These are phyloP conservation scores for Marsdenia floribunda DNA, from an alignment of 257 asterid genomes.

Conservation along the genomic window DNA sequence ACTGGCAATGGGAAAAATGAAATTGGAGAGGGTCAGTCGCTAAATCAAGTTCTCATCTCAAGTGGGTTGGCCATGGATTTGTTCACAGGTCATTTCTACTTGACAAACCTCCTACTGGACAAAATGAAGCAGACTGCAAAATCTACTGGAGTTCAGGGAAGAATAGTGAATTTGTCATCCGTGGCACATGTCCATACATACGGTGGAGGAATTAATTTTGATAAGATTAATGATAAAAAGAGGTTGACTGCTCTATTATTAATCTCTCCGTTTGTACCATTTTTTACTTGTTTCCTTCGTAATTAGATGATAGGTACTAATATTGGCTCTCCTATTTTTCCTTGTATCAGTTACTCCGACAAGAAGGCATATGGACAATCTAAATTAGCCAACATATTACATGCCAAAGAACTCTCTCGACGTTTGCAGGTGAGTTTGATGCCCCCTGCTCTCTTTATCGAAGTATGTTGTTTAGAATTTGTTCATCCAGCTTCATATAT, in stretches of 20 bases:
- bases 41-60: not conserved
- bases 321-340: not conserved
- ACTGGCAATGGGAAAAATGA: too few relatives aligned
- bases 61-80: not conserved
- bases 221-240: conserved; percentile 44
- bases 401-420: conserved; percentile 72
- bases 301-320: too few relatives aligned
- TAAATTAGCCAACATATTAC: conserved; percentile 73
- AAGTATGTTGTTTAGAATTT: not conserved
- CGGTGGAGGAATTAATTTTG: conserved; percentile 52
- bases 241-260: conserved; percentile 30
- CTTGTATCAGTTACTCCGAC: conserved; percentile 51
- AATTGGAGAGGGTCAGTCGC: not conserved
- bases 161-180: conserved; percentile 79
- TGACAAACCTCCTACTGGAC: conserved; percentile 82
- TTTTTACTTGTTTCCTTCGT: too few relatives aligned
- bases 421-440: conserved; percentile 46
- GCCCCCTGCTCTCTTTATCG: not conserved
- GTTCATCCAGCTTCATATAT: not conserved
- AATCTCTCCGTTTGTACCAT: not conserved
- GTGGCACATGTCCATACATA: conserved; percentile 67
- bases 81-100: conserved; percentile 78
- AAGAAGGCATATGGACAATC: conserved; percentile 89
- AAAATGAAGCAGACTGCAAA: conserved; percentile 81
- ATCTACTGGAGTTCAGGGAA: conserved; percentile 60